phyloP scores from a whole-genome alignment of 108 stramenopile genomes.

The Cyclostephanos tholiformis region DNA sequence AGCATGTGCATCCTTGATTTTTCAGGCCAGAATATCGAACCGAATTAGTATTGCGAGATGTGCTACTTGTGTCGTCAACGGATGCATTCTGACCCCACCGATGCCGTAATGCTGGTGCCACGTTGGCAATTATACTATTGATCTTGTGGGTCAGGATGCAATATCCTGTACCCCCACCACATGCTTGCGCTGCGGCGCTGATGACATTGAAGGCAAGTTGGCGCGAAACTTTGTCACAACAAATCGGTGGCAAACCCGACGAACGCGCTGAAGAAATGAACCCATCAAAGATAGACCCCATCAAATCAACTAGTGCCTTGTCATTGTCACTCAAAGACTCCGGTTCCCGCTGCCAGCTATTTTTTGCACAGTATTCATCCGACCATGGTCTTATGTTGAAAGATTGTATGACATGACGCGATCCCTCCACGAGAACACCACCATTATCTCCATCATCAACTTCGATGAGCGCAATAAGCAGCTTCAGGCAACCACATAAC shows the following conservation, averaged over 20 bases:
- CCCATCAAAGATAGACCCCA: constrained; percentile 89
- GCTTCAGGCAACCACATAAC: constrained; percentile 80
- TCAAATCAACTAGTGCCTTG: constrained; percentile 66
- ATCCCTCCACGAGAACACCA: constrained; percentile 54
- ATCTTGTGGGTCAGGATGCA: constrained; percentile 62
- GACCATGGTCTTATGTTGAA: constrained; percentile 65
- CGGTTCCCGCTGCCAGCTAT: background rate
- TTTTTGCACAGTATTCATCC: constrained; percentile 6
- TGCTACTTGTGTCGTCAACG: constrained; percentile 41
- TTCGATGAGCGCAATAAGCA: constrained; percentile 74
- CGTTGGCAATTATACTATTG: constrained; percentile 56
- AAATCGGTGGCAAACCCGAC: constrained; percentile 67
- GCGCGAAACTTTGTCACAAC: constrained; percentile 82
- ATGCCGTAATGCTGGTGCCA: constrained; percentile 77
- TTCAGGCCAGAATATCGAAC: constrained; percentile 88
- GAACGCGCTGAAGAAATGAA: constrained; percentile 71
- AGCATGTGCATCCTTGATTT: constrained; percentile 99
- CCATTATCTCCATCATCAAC: constrained; percentile 44
- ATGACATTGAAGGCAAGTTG: constrained; percentile 81
- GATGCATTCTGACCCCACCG: constrained; percentile 68
- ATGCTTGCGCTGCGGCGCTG: constrained; percentile 66
- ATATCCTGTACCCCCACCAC: constrained; percentile 66
- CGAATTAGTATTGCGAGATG: constrained; percentile 45
- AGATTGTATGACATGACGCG: constrained; percentile 51
- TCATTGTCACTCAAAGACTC: constrained; percentile 30